Evolutionary conservation across 2,329 filamentous ascomycete species (phyloP).

Genomic region (Fusarium kyushuense): DNA sequence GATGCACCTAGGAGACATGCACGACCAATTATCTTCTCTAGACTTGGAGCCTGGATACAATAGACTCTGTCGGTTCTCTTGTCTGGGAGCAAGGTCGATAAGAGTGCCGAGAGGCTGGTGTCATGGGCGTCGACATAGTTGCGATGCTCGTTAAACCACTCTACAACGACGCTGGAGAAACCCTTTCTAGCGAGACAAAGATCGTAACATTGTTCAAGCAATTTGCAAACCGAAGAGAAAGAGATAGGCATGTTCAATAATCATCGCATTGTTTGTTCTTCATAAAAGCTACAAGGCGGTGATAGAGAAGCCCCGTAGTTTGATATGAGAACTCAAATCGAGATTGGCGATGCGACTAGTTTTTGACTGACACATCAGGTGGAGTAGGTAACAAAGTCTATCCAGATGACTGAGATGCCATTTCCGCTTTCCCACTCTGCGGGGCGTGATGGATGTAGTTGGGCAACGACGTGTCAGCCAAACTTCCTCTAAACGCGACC

Average conservation of each 20-base stretch:
- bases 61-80: slow-evolving; percentile 83
- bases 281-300: not conserved
- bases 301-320: slow-evolving; percentile 3
- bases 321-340: not conserved
- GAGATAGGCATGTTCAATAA: slow-evolving; percentile 68
- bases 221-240: slow-evolving; percentile 78
- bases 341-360: not conserved
- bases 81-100: slow-evolving; percentile 82
- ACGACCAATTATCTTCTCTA: slow-evolving; percentile 76
- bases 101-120: slow-evolving; percentile 71
- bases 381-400: slow-evolving; percentile 28
- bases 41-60: slow-evolving; percentile 69
- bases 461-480: slow-evolving; percentile 47
- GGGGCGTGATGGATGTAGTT: slow-evolving; percentile 6
- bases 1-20: slow-evolving; percentile 73
- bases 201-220: slow-evolving; percentile 76
- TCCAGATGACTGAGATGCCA: slow-evolving; percentile 9
- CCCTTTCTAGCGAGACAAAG: slow-evolving; percentile 52
- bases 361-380: not conserved
- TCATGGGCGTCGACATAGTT: slow-evolving; percentile 66
- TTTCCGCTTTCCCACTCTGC: slow-evolving; percentile 4
- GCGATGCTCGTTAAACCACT: slow-evolving; percentile 78
- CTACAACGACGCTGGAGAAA: slow-evolving; percentile 57
- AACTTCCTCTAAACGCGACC: slow-evolving; percentile 38
- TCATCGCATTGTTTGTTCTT: slow-evolving; percentile 11